phyloP scores from a whole-genome alignment of 2,329 filamentous ascomycete species.

The Catunica adiposa region DNA sequence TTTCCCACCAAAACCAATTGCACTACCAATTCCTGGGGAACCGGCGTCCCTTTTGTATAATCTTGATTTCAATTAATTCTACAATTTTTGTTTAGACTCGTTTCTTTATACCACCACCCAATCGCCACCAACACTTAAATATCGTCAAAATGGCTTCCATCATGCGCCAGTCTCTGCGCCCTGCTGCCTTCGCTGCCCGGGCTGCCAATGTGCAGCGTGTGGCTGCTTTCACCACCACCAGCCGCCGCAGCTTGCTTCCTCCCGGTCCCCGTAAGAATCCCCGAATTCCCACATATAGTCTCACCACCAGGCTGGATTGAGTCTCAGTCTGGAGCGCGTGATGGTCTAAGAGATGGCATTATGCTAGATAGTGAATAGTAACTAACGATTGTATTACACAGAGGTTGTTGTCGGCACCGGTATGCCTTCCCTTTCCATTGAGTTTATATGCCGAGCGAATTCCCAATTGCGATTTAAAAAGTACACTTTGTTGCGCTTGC shows the following conservation, averaged over 20 bases:
- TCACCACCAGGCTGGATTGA: too few relatives aligned
- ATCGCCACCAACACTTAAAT: background rate
- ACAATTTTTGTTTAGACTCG: background rate
- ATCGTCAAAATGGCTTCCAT: conserved; percentile 35
- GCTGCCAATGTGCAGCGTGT: conserved; percentile 28
- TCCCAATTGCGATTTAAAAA: background rate
- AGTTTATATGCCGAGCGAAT: background rate
- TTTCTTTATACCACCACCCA: conserved; percentile 2
- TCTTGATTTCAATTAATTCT: background rate
- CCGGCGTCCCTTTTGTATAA: background rate
- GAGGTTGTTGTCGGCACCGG: conserved; percentile 60
- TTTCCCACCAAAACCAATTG: background rate
- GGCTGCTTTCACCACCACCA: conserved; percentile 75
- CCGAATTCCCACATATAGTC: background rate
- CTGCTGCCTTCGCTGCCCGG: conserved; percentile 22
- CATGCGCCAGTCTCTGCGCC: conserved; percentile 36
- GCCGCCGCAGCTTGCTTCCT: conserved; percentile 60
- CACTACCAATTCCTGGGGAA: background rate
- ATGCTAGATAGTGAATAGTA: background rate
- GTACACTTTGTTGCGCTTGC: background rate
- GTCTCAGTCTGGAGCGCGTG: too few relatives aligned
- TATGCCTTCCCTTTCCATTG: conserved; percentile 26
- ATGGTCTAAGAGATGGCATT: background rate
- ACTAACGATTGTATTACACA: conserved; percentile 32
- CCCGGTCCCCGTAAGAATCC: conserved; percentile 59